These are phyloP conservation scores for Ogataea degrootiae DNA, from an alignment of 805 yeast species.

Conservation along the genomic window DNA sequence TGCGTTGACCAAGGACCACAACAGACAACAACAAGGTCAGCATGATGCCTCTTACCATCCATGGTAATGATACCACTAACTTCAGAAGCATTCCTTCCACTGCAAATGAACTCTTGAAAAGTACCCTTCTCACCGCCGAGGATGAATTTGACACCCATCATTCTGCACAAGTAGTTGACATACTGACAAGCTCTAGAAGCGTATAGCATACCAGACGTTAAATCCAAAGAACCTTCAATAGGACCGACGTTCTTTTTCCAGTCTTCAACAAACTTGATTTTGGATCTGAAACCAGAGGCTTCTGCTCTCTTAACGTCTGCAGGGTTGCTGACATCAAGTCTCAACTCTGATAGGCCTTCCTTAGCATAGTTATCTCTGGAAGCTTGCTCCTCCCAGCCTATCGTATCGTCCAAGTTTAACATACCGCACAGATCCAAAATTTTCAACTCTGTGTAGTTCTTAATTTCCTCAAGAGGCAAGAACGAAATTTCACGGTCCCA, in stretches of 20 bases:
- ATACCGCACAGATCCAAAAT: constrained; percentile 27
- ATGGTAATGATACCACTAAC: constrained; percentile 26
- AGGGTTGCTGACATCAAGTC: constrained; percentile 26
- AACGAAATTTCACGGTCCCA: constrained; percentile 22
- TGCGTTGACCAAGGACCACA: constrained; percentile 31
- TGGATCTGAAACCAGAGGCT: constrained; percentile 24
- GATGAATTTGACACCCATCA: constrained; percentile 32
- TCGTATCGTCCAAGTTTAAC: constrained; percentile 24
- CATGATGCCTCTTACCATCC: constrained; percentile 23
- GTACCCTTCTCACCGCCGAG: constrained; percentile 28
- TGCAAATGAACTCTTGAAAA: constrained; percentile 20
- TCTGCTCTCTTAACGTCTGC: constrained; percentile 30
- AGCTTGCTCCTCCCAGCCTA: constrained; percentile 24
- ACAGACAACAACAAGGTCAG: constrained; percentile 24
- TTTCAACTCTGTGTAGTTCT: constrained; percentile 19
- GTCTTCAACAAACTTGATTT: constrained; percentile 19
- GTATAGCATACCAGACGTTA: constrained; percentile 32
- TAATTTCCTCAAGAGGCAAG: constrained; percentile 22
- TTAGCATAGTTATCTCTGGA: constrained; percentile 20
- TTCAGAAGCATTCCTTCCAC: constrained; percentile 9
- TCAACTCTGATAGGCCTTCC: constrained; percentile 26
- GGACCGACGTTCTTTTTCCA: constrained; percentile 10
- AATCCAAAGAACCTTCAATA: constrained; percentile 24
- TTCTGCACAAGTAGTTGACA: constrained; percentile 23
- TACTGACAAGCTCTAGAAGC: constrained; percentile 32